Percentiles rank a stretch among this genome's conserved stretches.
Evolutionary conservation across 1,284 basidiomycete genomes (phyloP).

Genomic region (Cystobasidium sp.): DNA sequence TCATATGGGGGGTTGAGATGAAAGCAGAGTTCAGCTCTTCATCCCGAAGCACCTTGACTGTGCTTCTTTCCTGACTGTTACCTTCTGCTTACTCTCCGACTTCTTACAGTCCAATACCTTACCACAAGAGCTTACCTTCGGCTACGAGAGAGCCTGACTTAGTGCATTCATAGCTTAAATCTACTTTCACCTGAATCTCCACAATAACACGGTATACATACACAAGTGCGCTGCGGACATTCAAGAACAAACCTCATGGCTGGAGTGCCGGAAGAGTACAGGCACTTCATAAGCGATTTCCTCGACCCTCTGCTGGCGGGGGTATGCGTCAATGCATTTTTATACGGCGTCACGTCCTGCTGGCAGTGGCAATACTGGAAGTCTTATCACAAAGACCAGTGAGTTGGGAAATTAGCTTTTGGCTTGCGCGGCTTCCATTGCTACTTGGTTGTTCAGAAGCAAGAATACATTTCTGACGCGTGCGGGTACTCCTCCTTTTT

Average conservation of each 20-base stretch:
- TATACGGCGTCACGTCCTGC: constrained; percentile 1
- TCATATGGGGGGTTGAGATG: no score
- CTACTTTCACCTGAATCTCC: no score
- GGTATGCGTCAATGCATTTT: not conserved
- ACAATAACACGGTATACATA: no score
- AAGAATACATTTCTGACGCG: not conserved
- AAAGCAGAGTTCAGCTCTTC: no score
- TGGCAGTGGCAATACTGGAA: constrained; percentile 26
- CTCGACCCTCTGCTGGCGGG: constrained; percentile 8
- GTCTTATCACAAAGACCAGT: constrained; percentile 1
- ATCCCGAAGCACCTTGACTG: no score
- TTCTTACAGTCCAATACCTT: no score
- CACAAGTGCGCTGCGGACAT: no score
- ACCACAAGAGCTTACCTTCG: no score
- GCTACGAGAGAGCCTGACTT: no score
- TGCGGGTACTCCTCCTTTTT: not conserved
- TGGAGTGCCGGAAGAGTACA: not conserved
- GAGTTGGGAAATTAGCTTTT: not conserved
- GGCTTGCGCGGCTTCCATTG: not conserved
- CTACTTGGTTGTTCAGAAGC: not conserved
- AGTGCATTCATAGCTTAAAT: no score
- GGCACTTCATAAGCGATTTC: not conserved
- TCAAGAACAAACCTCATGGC: not conserved
- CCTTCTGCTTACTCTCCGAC: no score
- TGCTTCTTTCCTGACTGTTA: no score